Base-by-base conservation (phyloP, 2,329 filamentous ascomycete species). In the Tolypocladium amazonense region DNA sequence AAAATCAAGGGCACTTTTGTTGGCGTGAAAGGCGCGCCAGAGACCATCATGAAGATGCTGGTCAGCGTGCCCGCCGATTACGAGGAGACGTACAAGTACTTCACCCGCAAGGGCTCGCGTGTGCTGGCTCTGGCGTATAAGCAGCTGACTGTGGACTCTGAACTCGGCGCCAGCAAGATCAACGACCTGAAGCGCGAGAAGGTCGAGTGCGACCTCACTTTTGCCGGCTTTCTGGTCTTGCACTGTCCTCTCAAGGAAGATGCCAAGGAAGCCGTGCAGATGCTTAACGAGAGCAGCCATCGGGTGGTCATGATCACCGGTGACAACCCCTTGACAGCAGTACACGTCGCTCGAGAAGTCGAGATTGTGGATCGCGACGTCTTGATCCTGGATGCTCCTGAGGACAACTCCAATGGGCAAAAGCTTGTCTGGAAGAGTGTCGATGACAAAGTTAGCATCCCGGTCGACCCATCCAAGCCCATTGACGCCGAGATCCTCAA, bases 261-360 rank as follows among this genome's bases (percentile, higher is more conserved):
- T 72, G 94, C 94, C 55, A 89, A 95, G 76, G 88, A 94, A 72
- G 87, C 94, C 45, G 90, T 99, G 47, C 90, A 89, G 65, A 97
- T 97, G 91, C 83, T 99, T 67, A 99, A 97, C 71, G 94, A 99
- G 79, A 97, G 93, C 75, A 97, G 92, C 76, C 94, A 99, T 74
- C 90, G 94, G 67, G 92, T 96, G 55, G 89, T 99, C 67, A 99
- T 99, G 94, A 99, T 99, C 65, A 99, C 94, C 62, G 94, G 94
- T 71, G 94, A 99, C 74, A 99, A 99, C 73, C 93, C 94, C 15
- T 82, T 99, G 58, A 99, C 94, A 47, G 94, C 94, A 65, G 90
- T 96, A 14, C 93, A 99, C 71, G 94, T 99, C 60, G 94, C 94
- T 20, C 87, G 88, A 62, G 88, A 97, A 72, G 94, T 99, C 33